Evolutionary conservation across 2,329 filamentous ascomycete species (phyloP), one percentile per base, ranked within the genome.

Genomic region (Exophiala calicioides): DNA sequence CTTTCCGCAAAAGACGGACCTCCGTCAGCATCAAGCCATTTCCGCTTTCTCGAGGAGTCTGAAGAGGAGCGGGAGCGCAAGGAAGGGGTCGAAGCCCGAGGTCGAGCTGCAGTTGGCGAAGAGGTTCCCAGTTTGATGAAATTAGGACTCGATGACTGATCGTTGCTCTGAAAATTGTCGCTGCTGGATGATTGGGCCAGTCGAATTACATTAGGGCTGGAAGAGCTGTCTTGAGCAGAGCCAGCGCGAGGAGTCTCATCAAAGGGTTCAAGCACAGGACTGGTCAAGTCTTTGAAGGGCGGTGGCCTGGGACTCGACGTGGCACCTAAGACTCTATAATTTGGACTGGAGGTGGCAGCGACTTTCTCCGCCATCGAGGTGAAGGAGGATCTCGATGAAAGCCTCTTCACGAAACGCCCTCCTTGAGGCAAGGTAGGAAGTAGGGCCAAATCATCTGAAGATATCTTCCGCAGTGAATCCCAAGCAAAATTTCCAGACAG

Each of bases 131-230:
- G 63, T 67, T 44, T 69, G 19, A 71, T 58, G 40, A 70, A 62
- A 34, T 50, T 50, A 12, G 47, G 47, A 33, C 47, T 50, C 15
- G 47, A 50, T 13, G 29, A 29, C 30, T 41, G 44, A 30, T 53
- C 45, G 33, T 19, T 40, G 26, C 29, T 45, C 29, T 20, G 36
- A 18, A 53, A 49, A 24, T 53, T 35, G 6, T 53, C 50, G 4
- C 47, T 43, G 47, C 68, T 70, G 13, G 68, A 70, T 1, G 66
- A 63, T 21, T 62, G 60, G 19, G 63, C 67, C 31, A 68, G 58
- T 5, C 63, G 63, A 19, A 67, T 60, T 19, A 72, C 48, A 39
- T 70, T 72, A 3, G 69, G 69, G 53, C 68, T 72, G 21, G 69
- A 71, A 12, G 58, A 58, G 15, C 57, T 45, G 55, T 59, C 15